A percentile compares a stretch with the other conserved stretches of the same genome.
phyloP scores from a whole-genome alignment of 164 flowering plant species.

The Vitis vinifera region DNA sequence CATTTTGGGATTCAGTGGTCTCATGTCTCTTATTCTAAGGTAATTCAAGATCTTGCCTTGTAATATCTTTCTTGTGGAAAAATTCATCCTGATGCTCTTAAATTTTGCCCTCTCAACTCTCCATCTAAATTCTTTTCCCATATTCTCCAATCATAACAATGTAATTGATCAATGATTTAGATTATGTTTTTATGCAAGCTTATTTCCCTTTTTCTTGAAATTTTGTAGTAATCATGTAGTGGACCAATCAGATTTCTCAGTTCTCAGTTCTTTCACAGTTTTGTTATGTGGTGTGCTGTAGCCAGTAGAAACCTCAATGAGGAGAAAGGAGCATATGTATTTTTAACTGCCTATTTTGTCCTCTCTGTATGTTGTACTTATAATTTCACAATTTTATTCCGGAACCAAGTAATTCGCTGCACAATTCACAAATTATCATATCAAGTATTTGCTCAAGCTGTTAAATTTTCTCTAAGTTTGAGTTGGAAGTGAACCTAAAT shows the following conservation, averaged over 20 bases:
- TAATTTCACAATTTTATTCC: background rate
- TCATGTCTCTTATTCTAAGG: conserved; percentile 83
- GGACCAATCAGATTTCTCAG: background rate
- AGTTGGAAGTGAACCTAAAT: background rate
- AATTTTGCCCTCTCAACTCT: too few relatives aligned
- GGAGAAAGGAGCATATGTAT: background rate
- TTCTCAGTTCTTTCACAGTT: background rate
- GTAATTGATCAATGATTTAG: too few relatives aligned
- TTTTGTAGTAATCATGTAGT: background rate
- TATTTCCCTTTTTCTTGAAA: background rate
- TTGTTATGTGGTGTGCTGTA: background rate
- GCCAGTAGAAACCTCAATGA: background rate
- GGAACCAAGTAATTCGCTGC: background rate
- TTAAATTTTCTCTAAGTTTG: background rate
- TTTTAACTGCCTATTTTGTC: background rate
- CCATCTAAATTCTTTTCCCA: too few relatives aligned
- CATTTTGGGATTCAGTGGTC: conserved; percentile 77
- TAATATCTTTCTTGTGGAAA: background rate
- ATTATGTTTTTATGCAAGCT: background rate
- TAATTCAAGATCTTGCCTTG: conserved; percentile 18
- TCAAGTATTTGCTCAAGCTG: background rate
- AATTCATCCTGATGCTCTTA: background rate
- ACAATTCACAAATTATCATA: background rate
- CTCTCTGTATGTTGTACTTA: background rate
- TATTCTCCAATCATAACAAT: too few relatives aligned